Base-by-base conservation (phyloP, 1,284 basidiomycete genomes). In the Bondarzewia mesenterica region DNA sequence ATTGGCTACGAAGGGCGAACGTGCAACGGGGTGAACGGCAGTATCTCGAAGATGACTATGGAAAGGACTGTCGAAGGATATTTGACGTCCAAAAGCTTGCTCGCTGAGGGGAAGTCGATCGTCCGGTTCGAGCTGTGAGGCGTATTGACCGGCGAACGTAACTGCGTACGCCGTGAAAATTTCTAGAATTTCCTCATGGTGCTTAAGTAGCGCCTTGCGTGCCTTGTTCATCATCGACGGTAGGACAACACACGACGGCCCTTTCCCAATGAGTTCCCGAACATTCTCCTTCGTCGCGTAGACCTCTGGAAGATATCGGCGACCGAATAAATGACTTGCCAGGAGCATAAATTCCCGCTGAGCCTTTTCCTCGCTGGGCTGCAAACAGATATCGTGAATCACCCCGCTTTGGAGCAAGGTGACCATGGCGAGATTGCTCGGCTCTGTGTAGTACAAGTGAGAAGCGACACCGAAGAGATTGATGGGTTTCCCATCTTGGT, bases 391-490 rank as follows among this genome's bases (percentile, higher is more conserved):
- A 1, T 65, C 55, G 57, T 85, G 83, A 10, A 86, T 52, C 40
- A 77, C 70, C 4, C 83, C 83, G 1, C 66, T 65, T 20, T 75
- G 75, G 27, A 85, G 62, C 2, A 86, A 67, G 1, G 71, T 61
- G 6, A 81, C 74, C 2, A 85, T 63, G 0, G 83, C 82, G 40
- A 87, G 69, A 58, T 85, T 86, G 61, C 74, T 77, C 1, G 83
- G 83, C 58, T 86, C 82, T 1, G 75, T 75, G 54, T 82, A 79
- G 54, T 83, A 83, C 8, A 86, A 64, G 50, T 77, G 78, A 1
- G 75, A 67, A 0, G 75, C 75, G 15, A 82, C 64, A 0, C 71
- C 74, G 52, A 74, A 80, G 3, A 84, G 62, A 54, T 82, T 78
- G 58, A 80, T 71, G 0, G 81, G 80, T 21, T 68, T 71, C 6